Evolutionary conservation across 805 yeast species (phyloP).

Genomic region (Hanseniaspora occidentalis): DNA sequence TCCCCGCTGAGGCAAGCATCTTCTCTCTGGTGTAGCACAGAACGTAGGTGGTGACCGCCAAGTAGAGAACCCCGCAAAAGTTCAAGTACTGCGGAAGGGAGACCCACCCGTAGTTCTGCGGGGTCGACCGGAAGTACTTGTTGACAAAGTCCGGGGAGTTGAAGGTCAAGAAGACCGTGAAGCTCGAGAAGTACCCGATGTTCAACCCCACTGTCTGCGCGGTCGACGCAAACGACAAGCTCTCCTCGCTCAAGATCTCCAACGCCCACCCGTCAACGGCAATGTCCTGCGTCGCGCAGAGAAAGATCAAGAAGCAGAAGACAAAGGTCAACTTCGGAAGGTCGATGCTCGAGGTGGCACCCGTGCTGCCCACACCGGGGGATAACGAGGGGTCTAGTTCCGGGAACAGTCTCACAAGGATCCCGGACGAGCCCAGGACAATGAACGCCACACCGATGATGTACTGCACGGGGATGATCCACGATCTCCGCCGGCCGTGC

Average conservation of each 20-base stretch:
- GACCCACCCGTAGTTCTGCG: conserved; percentile 53
- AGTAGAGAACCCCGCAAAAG: conserved; percentile 65
- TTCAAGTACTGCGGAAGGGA: conserved; percentile 63
- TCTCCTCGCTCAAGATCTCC: conserved; percentile 65
- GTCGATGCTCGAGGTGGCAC: conserved; percentile 4
- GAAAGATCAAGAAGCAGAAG: conserved; percentile 67
- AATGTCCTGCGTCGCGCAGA: conserved; percentile 96
- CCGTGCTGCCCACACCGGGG: not conserved
- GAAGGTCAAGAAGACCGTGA: conserved; percentile 82
- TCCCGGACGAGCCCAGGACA: conserved; percentile 50
- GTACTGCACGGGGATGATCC: conserved; percentile 90
- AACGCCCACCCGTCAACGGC: conserved; percentile 99
- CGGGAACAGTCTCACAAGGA: conserved; percentile 27
- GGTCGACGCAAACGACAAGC: conserved; percentile 85
- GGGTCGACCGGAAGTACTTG: conserved; percentile 55
- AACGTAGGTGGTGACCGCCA: conserved; percentile 52
- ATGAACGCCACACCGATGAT: conserved; percentile 62
- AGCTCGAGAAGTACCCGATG: conserved; percentile 82
- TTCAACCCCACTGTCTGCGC: conserved; percentile 95
- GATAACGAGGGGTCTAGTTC: conserved; percentile 5
- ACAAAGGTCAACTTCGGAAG: conserved; percentile 41
- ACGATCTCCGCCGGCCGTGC: conserved; percentile 75
- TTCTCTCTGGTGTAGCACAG: conserved; percentile 57
- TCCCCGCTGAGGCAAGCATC: conserved; percentile 30
- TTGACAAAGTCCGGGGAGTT: conserved; percentile 90